Evolutionary conservation across 768 basidiomycete species (phyloP), one percentile per base, ranked within the genome.

Genomic region (Coprinellus aureogranulatus): DNA sequence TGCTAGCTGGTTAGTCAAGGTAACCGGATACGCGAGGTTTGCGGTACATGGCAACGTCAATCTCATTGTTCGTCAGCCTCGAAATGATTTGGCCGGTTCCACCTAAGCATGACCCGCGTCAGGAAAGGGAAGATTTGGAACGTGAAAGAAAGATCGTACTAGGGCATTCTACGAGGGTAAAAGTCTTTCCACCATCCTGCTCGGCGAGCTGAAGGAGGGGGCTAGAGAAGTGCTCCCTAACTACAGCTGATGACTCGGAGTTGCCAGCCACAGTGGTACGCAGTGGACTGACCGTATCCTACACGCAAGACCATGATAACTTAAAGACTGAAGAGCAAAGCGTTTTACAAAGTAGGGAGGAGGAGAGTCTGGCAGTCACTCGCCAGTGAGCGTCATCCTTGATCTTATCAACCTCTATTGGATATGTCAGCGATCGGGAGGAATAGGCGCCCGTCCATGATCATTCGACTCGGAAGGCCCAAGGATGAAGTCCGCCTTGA

Each of bases 191-290:
- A 22, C 79, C 74, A 64, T 96, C 91, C 9, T 70, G 75, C 23
- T 82, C 84, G 1, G 87, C 85, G 65, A 88, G 92, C 67, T 96
- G 94, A 2, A 98, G 83, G 16, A 99, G 78, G 0, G 96, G 96
- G 1, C 91, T 90, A 16, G 90, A 91, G 73, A 98, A 98, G 70
- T 97, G 94, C 67, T 93, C 91, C 30, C 89, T 79, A 49, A 93
- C 89, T 89, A 62, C 8, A 22, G 40, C 20, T 2, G 22, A 40
- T 12, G 39, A 25, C 22, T 51, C 18, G 9, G 37, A 39, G 9
- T 18, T 9, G 37, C 18, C n/a, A n/a, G n/a, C n/a, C n/a, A n/a
- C n/a, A n/a, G n/a, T n/a, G n/a, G n/a, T n/a, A n/a, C n/a, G n/a
- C n/a, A 5, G 41, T 44, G 41, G 20, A n/a, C 20, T 44, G 5